Conservation (phyloP, 441 rosid genomes). For the Breynia disticha region DNA sequence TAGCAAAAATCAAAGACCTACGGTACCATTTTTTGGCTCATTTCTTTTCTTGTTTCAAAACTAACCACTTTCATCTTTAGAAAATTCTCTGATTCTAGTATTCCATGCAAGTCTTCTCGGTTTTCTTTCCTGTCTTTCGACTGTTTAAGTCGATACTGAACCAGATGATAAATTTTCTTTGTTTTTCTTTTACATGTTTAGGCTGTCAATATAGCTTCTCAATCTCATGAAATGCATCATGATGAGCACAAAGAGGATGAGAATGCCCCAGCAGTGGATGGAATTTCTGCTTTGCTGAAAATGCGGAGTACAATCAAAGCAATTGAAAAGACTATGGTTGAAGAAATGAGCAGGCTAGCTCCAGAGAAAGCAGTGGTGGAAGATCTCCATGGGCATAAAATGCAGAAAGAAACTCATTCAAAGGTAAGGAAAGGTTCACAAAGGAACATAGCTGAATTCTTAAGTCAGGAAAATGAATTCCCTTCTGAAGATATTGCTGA, state of each 20-base stretch:
- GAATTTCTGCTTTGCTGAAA: slow-evolving; percentile 57
- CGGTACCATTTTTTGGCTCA: slow-evolving; percentile 23
- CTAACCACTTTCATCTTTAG: no score
- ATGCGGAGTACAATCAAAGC: slow-evolving; percentile 57
- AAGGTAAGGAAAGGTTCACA: not conserved
- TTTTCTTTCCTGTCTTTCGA: not conserved
- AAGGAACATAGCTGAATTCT: not conserved
- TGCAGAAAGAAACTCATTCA: slow-evolving; percentile 17
- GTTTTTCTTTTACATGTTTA: slow-evolving; percentile 19
- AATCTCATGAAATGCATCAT: slow-evolving; percentile 20
- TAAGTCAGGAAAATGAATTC: slow-evolving; percentile 9
- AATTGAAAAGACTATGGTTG: slow-evolving; percentile 53
- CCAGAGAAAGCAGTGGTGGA: slow-evolving; percentile 22
- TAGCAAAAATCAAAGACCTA: slow-evolving; percentile 16
- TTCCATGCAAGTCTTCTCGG: no score
- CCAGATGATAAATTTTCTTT: not conserved
- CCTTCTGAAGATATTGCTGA: slow-evolving; percentile 25
- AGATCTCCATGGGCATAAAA: slow-evolving; percentile 13
- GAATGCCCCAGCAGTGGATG: slow-evolving; percentile 22
- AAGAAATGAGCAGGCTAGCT: slow-evolving; percentile 37
- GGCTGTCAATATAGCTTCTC: slow-evolving; percentile 30
- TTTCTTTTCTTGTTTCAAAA: no score
- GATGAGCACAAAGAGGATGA: slow-evolving; percentile 18
- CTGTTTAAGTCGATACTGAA: not conserved
- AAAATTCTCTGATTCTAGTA: no score